phyloP scores from a whole-genome alignment of 306 rosid genomes.

The Cucurbita argyrosperma region DNA sequence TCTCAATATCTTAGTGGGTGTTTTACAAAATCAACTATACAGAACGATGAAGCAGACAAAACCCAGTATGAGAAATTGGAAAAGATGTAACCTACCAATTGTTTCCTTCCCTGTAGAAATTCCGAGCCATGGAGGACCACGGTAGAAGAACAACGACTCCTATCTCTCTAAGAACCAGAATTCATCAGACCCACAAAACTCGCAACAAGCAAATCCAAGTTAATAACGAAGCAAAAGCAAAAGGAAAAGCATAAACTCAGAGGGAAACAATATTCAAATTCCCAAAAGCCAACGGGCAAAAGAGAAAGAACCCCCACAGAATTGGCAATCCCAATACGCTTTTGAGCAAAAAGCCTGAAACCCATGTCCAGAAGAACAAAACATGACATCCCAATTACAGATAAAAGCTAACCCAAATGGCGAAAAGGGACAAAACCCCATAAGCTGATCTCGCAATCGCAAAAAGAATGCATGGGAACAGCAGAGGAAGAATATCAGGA shows the following conservation, averaged over 20 bases:
- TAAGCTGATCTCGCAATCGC: neutral
- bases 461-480: neutral
- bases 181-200: conserved; percentile 19
- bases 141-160: neutral
- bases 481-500: neutral
- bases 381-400: neutral
- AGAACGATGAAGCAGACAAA: neutral
- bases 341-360: neutral
- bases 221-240: neutral
- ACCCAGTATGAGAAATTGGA: neutral
- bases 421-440: neutral
- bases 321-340: neutral
- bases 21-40: neutral
- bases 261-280: conserved; percentile 3
- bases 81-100: conserved; percentile 32
- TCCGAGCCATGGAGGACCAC: conserved; percentile 63
- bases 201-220: neutral
- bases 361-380: neutral
- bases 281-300: conserved; percentile 4
- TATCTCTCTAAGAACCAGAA: conserved; percentile 23
- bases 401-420: neutral
- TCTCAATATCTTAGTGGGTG: neutral
- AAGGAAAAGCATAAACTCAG: neutral
- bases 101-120: conserved; percentile 57
- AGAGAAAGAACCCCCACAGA: neutral